Percentiles rank a stretch among this genome's conserved stretches.
Evolutionary conservation across 2,329 filamentous ascomycete genomes (phyloP).

Genomic region (Pseudogymnoascus sp.): DNA sequence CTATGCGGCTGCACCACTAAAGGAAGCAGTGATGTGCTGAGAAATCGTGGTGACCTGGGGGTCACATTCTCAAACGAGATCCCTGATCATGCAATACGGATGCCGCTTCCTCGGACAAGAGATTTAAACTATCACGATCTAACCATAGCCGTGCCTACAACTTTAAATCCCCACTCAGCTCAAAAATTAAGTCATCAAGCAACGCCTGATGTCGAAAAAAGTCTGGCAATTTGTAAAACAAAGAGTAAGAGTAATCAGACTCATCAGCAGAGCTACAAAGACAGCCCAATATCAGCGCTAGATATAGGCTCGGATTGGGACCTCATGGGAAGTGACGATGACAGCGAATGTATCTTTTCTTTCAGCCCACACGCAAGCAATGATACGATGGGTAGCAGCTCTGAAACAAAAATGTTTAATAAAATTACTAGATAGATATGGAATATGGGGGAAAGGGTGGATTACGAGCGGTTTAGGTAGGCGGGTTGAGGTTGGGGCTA

Average conservation of each 20-base stretch:
- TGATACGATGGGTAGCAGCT: not conserved
- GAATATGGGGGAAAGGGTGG: not conserved
- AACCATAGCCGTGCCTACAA: not conserved
- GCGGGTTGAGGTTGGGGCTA: not conserved
- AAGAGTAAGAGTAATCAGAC: not conserved
- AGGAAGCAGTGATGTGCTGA: not conserved
- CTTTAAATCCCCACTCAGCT: not conserved
- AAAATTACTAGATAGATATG: not conserved
- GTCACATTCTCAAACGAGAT: not conserved
- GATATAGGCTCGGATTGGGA: not conserved
- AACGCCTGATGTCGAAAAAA: not conserved
- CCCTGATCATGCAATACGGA: not conserved
- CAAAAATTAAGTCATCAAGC: not conserved
- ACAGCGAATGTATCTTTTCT: not conserved
- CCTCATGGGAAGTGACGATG: not conserved
- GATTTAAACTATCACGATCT: not conserved
- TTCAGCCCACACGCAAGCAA: not conserved
- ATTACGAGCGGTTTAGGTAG: not conserved
- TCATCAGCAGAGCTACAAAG: not conserved
- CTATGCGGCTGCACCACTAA: not conserved
- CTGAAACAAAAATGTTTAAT: not conserved
- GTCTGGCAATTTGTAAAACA: not conserved
- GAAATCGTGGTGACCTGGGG: not conserved
- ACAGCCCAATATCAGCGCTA: not conserved
- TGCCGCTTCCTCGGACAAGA: not conserved